These are phyloP conservation scores for Lactarius indigo DNA, from an alignment of 768 basidiomycete species.

Conservation along the genomic window DNA sequence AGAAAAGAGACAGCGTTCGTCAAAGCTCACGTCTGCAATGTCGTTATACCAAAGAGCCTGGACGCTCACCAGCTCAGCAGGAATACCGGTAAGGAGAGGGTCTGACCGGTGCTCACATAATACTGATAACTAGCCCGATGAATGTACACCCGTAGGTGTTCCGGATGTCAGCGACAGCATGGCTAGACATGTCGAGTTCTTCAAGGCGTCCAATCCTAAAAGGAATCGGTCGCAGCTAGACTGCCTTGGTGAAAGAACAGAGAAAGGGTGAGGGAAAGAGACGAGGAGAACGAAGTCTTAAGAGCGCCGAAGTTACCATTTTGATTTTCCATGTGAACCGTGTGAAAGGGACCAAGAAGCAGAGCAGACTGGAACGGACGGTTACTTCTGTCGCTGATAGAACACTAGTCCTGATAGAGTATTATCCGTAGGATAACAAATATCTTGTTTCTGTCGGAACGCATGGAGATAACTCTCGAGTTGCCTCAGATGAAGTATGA, in stretches of 20 bases:
- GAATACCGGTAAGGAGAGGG: not conserved
- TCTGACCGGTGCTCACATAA: not conserved
- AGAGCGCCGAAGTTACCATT: not conserved
- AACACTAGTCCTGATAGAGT: not conserved
- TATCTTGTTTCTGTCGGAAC: not conserved
- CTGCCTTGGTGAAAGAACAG: not conserved
- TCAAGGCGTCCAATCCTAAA: not conserved
- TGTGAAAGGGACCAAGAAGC: not conserved
- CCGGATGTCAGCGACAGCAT: conserved; percentile 1
- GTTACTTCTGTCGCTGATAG: not conserved
- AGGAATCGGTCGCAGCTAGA: not conserved
- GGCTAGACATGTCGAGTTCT: not conserved
- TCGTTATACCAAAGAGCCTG: conserved; percentile 8
- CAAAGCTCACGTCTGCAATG: conserved; percentile 4
- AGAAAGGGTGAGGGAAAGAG: not conserved
- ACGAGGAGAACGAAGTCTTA: not conserved
- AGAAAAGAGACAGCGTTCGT: not conserved
- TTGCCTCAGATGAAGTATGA: not conserved
- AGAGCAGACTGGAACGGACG: not conserved
- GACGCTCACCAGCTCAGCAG: not conserved
- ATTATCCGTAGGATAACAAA: not conserved
- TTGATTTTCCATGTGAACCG: not conserved
- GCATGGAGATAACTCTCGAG: not conserved
- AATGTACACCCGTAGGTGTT: conserved; percentile 1
- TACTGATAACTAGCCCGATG: conserved; percentile 5